Base-by-base conservation (phyloP, 768 basidiomycete genomes). In the Pisolithus marmoratus region DNA sequence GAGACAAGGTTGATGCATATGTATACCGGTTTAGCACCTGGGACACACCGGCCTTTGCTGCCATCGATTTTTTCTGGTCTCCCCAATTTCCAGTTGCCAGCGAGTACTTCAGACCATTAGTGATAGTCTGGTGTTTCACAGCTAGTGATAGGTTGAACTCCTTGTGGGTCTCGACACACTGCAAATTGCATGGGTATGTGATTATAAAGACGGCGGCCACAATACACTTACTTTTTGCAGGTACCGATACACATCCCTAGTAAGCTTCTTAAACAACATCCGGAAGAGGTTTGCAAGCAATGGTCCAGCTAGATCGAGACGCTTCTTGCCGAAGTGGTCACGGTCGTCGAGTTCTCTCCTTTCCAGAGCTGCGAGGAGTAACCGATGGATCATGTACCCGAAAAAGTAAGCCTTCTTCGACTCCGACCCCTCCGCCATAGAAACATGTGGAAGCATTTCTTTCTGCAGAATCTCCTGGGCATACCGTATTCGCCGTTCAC, bases 391-490 rank as follows among this genome's bases (percentile, higher is more conserved):
- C 95, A 99, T 99, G 71, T 98, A 98, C 9, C 96, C 96, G 57
- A 98, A 93, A 80, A 98, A 99, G 71, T 94, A 98, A 2, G 96
- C 96, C 69, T 99, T 99, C 75, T 96, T 96, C 23, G 90, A 93
- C 70, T 95, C 92, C 6, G 92, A 93, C 5, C 94, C 94, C 67
- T 95, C 93, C 1, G 85, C 82, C 85, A 94, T 94, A 2, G 94
- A 94, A 22, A 99, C 87, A 62, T 98, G 96, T 0, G 96, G 96
- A 42, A 99, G 67, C 88, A 98, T 94, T 72, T 98, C 95, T 71
- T 97, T 98, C 71, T 98, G 94, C 52, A 99, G 64, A 61, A 99
- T 97, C 68, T 98, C 96, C 65, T 94, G 91, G 0, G 96, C 96
- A 61, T 96, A 96, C 47, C 94, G 86, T 50, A 97, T 85, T 69